Conservation (phyloP, 148 eudicot genomes). For the Chenopodium quinoa region DNA sequence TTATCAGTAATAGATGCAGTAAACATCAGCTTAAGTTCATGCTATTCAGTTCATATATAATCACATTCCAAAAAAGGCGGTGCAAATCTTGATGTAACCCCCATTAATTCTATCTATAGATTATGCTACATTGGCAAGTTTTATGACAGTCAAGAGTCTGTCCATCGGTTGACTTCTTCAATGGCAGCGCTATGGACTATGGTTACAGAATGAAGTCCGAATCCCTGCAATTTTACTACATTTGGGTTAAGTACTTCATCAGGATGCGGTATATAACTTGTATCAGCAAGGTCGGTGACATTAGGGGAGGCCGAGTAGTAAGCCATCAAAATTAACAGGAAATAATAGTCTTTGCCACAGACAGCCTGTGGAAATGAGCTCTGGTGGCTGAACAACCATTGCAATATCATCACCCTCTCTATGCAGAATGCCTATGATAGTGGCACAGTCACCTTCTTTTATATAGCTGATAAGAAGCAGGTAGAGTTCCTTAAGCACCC, state of each 20-base stretch:
- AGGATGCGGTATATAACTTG: neutral
- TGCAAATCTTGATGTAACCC: neutral
- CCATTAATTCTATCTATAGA: neutral
- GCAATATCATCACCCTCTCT: conserved; percentile 27
- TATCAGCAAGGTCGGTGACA: conserved; percentile 3
- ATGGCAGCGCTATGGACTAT: neutral
- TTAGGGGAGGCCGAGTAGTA: conserved; percentile 31
- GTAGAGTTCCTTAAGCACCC: neutral
- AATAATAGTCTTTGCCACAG: conserved; percentile 42
- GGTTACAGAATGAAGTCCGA: neutral
- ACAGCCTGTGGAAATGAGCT: conserved; percentile 49
- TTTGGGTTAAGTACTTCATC: conserved; percentile 1
- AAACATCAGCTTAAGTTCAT: too few species aligned
- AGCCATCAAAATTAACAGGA: conserved; percentile 48
- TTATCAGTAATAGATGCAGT: too few species aligned
- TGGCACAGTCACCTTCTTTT: conserved; percentile 42
- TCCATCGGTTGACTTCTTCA: neutral
- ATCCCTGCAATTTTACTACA: neutral
- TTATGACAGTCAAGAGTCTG: neutral
- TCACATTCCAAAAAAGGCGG: neutral
- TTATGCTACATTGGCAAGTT: neutral
- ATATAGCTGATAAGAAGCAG: conserved; percentile 38
- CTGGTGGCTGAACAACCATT: conserved; percentile 46
- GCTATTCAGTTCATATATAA: neutral
- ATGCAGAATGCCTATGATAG: conserved; percentile 42